Percentiles rank a stretch among this genome's conserved stretches.
phyloP scores from a whole-genome alignment of 768 basidiomycete species.

The Kwoniella europaea region DNA sequence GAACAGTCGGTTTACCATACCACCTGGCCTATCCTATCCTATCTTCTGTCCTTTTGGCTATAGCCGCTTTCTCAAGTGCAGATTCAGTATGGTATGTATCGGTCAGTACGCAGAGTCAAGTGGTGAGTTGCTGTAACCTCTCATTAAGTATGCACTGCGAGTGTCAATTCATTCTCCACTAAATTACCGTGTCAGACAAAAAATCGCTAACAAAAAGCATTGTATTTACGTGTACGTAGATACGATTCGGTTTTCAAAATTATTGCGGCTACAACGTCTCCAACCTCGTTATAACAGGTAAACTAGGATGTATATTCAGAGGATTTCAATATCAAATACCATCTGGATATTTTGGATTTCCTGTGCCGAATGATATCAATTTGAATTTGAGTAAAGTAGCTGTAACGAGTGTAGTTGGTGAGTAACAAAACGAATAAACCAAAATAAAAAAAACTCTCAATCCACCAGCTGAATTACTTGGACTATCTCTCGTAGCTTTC shows the following conservation, averaged over 20 bases:
- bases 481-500: conserved; percentile 30
- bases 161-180: no score
- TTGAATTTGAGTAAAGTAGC: conserved; percentile 38
- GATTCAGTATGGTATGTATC: conserved; percentile 48
- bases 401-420: conserved; percentile 35
- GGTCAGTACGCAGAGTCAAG: conserved; percentile 36
- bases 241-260: conserved; percentile 19
- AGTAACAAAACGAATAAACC: conserved; percentile 6
- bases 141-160: no score
- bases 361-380: conserved; percentile 38
- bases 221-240: background rate
- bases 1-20: conserved; percentile 47
- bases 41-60: conserved; percentile 40
- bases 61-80: conserved; percentile 46
- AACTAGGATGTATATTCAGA: conserved; percentile 47
- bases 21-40: conserved; percentile 48
- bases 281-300: conserved; percentile 41
- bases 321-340: conserved; percentile 50
- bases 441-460: background rate
- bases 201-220: no score
- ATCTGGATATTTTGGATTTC: conserved; percentile 44
- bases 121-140: conserved; percentile 21
- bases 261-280: conserved; percentile 52
- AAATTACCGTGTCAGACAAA: no score
- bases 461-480: background rate